phyloP scores from a whole-genome alignment of 176 grass and related monocot species.

The Raddia distichophylla region DNA sequence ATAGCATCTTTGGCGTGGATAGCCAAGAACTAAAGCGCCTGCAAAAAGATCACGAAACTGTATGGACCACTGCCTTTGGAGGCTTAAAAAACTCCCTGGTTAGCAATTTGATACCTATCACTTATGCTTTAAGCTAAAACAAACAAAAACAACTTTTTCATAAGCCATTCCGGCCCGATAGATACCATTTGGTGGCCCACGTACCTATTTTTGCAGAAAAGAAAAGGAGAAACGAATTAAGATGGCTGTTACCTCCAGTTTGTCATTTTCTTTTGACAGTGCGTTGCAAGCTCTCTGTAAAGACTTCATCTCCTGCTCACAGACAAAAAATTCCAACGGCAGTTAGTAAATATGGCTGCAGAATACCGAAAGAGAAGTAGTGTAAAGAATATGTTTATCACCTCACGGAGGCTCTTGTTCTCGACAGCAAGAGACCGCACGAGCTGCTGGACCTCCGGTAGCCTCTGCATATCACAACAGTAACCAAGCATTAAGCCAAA shows the following conservation, averaged over 20 bases:
- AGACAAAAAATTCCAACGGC: slow-evolving; percentile 13
- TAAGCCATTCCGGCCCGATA: slow-evolving; percentile 35
- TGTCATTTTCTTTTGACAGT: slow-evolving; percentile 56
- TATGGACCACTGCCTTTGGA: slow-evolving; percentile 35
- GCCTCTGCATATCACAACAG: slow-evolving; percentile 45
- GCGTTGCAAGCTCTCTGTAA: slow-evolving; percentile 52
- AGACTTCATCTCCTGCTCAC: slow-evolving; percentile 52
- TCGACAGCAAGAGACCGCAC: slow-evolving; percentile 54
- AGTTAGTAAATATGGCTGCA: not conserved
- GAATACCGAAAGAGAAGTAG: not conserved
- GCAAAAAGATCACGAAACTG: slow-evolving; percentile 23
- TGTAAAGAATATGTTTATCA: not conserved
- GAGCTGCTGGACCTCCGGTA: slow-evolving; percentile 62
- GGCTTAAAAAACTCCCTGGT: slow-evolving; percentile 12
- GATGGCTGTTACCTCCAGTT: slow-evolving; percentile 51
- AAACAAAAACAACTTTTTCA: slow-evolving; percentile 28
- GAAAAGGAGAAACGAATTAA: slow-evolving; percentile 7
- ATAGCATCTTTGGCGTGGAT: not conserved
- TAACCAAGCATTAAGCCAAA: slow-evolving; percentile 31
- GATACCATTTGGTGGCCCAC: slow-evolving; percentile 32
- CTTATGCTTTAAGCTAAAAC: slow-evolving; percentile 53
- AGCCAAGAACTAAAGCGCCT: slow-evolving; percentile 41
- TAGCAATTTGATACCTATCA: slow-evolving; percentile 38
- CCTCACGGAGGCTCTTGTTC: slow-evolving; percentile 54
- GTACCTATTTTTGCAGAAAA: slow-evolving; percentile 29